Conservation (phyloP, 306 rosid genomes). For the Trichosanthes truncata region DNA sequence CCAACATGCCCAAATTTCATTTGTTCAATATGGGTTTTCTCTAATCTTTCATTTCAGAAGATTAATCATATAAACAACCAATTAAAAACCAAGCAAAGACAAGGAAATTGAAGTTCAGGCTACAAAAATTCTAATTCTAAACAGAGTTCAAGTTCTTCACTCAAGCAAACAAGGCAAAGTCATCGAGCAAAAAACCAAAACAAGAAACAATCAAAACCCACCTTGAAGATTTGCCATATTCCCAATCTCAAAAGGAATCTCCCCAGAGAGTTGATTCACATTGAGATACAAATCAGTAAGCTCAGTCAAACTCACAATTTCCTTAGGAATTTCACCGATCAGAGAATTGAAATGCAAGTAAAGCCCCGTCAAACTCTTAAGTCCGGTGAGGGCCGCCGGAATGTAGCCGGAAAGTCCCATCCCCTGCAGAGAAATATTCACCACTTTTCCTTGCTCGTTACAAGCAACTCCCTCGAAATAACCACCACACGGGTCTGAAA, state of each 20-base stretch:
- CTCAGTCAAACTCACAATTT: slow-evolving; percentile 54
- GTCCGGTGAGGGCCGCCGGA: slow-evolving; percentile 63
- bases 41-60: background rate
- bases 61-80: background rate
- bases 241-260: slow-evolving; percentile 56
- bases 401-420: slow-evolving; percentile 76
- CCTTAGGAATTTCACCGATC: slow-evolving; percentile 73
- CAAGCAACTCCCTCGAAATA: slow-evolving; percentile 67
- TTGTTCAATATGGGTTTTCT: background rate
- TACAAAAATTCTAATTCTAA: background rate
- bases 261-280: slow-evolving; percentile 66
- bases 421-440: slow-evolving; percentile 76
- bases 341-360: slow-evolving; percentile 74
- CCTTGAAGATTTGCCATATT: slow-evolving; percentile 80
- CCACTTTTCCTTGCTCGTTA: slow-evolving; percentile 65
- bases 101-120: background rate
- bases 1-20: background rate
- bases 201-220: slow-evolving; percentile 14
- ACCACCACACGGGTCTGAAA: slow-evolving; percentile 71
- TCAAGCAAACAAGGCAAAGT: background rate
- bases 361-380: slow-evolving; percentile 69
- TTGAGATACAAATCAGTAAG: slow-evolving; percentile 79
- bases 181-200: background rate
- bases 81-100: background rate
- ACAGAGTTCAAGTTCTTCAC: background rate